phyloP scores from a whole-genome alignment of 495 filamentous ascomycete species.

The Penicillium manginii region DNA sequence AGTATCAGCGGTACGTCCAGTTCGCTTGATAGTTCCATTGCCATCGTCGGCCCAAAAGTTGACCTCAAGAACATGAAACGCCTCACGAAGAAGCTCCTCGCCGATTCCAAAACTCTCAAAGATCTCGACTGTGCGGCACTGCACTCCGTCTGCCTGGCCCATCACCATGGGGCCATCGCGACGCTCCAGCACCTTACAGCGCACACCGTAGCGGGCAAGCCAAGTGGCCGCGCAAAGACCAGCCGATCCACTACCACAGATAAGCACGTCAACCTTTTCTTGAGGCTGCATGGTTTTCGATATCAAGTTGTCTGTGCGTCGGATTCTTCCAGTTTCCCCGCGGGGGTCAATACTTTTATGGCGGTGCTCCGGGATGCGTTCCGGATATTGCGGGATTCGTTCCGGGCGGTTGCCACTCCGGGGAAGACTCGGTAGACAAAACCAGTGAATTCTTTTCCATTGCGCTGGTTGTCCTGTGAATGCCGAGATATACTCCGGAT shows the following conservation, averaged over 20 bases:
- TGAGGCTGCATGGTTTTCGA: slow-evolving; percentile 12
- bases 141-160: slow-evolving; percentile 83
- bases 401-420: slow-evolving; percentile 19
- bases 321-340: slow-evolving; percentile 7
- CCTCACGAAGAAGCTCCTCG: slow-evolving; percentile 71
- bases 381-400: slow-evolving; percentile 28
- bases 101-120: slow-evolving; percentile 77
- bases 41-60: slow-evolving; percentile 60
- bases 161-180: slow-evolving; percentile 61
- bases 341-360: slow-evolving; percentile 18
- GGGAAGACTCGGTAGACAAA: not conserved
- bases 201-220: slow-evolving; percentile 63
- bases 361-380: slow-evolving; percentile 18
- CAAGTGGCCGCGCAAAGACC: slow-evolving; percentile 70
- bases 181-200: slow-evolving; percentile 66
- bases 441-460: not conserved
- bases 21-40: slow-evolving; percentile 52
- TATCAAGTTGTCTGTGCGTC: slow-evolving; percentile 1
- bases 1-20: slow-evolving; percentile 61
- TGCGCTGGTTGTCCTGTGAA: not conserved
- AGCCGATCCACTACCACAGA: slow-evolving; percentile 70
- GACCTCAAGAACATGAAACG: slow-evolving; percentile 71
- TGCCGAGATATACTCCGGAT: slow-evolving; percentile 7
- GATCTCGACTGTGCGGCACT: slow-evolving; percentile 80
- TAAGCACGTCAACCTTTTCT: slow-evolving; percentile 57